phyloP scores from a whole-genome alignment of 345 rosid genomes.

The Sisymbrium altissimum region DNA sequence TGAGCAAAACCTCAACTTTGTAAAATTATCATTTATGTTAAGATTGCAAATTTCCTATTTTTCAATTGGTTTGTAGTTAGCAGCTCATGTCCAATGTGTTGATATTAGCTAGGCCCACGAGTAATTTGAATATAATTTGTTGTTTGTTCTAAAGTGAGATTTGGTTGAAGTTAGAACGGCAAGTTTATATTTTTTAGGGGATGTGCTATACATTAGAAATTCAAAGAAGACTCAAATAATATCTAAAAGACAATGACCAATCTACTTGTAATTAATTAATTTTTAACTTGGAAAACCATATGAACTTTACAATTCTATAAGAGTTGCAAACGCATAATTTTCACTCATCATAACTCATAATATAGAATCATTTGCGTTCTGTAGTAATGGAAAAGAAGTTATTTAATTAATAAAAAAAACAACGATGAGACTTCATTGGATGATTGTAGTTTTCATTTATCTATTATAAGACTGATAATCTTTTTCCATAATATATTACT shows the following conservation, averaged over 20 bases:
- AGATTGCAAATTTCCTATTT: no score
- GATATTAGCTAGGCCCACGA: no score
- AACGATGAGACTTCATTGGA: not conserved
- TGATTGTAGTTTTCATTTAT: not conserved
- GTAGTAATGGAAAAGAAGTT: not conserved
- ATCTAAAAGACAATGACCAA: not conserved
- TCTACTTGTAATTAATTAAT: not conserved
- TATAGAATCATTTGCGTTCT: not conserved
- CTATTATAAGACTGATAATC: not conserved
- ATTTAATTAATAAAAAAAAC: no score
- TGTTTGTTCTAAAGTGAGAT: no score
- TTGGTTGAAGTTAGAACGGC: not conserved
- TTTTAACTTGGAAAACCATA: not conserved
- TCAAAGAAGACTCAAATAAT: not conserved
- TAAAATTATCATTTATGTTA: not conserved
- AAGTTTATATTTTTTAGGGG: not conserved
- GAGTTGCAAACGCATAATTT: not conserved
- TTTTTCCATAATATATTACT: not conserved
- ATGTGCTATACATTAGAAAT: not conserved
- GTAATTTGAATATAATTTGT: no score
- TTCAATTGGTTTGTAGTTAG: no score
- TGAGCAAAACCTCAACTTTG: not conserved
- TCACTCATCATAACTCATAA: not conserved
- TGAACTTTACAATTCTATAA: not conserved
- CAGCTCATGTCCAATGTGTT: no score